Evolutionary conservation across 768 basidiomycete genomes (phyloP).

Genomic region (Boletus subcaerulescens): DNA sequence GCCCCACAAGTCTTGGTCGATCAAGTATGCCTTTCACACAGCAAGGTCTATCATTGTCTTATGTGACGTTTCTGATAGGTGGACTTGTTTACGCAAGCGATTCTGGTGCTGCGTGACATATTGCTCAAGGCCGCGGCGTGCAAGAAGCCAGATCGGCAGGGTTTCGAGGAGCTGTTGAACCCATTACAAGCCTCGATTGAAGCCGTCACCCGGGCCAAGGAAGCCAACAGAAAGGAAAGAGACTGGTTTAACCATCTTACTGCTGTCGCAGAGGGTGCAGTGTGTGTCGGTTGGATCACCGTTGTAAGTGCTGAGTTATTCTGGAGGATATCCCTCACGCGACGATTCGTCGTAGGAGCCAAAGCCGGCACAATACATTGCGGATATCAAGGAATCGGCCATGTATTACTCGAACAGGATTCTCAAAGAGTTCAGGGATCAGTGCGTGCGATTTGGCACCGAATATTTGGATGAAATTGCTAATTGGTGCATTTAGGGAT

Average conservation of each 20-base stretch:
- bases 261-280: slow-evolving; percentile 77
- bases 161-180: slow-evolving; percentile 53
- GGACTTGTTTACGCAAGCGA: slow-evolving; percentile 61
- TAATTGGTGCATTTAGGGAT: slow-evolving; percentile 53
- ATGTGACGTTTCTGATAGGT: slow-evolving; percentile 45
- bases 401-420: slow-evolving; percentile 88
- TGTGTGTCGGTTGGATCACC: slow-evolving; percentile 85
- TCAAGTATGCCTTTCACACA: slow-evolving; percentile 53
- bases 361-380: slow-evolving; percentile 78
- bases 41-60: not conserved
- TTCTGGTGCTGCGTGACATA: slow-evolving; percentile 63
- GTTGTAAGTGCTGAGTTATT: slow-evolving; percentile 49
- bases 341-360: slow-evolving; percentile 43
- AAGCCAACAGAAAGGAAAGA: slow-evolving; percentile 72
- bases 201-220: slow-evolving; percentile 77
- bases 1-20: slow-evolving; percentile 69
- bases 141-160: slow-evolving; percentile 71
- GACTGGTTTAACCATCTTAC: slow-evolving; percentile 83
- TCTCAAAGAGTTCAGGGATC: slow-evolving; percentile 90
- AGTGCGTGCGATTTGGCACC: slow-evolving; percentile 48
- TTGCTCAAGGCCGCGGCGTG: slow-evolving; percentile 67
- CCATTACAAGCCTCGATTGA: slow-evolving; percentile 73
- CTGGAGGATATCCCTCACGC: not conserved
- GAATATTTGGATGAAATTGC: not conserved
- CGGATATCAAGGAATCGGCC: slow-evolving; percentile 80